phyloP scores from a whole-genome alignment of 345 rosid species.

The Adansonia digitata region DNA sequence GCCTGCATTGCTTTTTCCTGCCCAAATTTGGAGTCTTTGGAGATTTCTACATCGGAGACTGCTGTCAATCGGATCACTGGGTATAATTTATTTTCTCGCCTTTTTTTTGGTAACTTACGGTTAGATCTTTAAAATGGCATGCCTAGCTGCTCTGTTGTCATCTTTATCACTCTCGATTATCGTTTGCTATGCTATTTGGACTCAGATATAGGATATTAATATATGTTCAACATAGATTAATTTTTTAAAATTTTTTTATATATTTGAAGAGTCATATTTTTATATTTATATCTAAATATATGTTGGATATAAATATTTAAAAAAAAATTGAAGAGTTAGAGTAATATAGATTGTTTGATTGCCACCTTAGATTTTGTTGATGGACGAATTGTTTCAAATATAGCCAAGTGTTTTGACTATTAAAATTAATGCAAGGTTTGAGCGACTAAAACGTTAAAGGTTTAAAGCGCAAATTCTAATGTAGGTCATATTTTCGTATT shows the following conservation, averaged over 20 bases:
- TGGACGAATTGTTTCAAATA: not conserved
- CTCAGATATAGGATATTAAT: no score
- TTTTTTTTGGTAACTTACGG: not conserved
- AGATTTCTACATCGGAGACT: slow-evolving; percentile 47
- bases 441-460: not conserved
- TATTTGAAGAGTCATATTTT: no score
- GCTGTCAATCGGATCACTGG: slow-evolving; percentile 85
- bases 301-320: no score
- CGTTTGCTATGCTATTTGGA: no score
- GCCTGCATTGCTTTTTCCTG: slow-evolving; percentile 97
- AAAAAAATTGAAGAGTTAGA: no score
- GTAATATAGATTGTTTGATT: not conserved
- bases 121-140: not conserved
- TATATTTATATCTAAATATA: no score
- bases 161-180: not conserved
- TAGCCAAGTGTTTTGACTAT: not conserved
- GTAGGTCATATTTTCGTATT: no score
- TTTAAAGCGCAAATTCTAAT: no score
- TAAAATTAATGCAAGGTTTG: not conserved
- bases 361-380: not conserved
- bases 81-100: slow-evolving; percentile 31
- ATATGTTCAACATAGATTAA: no score
- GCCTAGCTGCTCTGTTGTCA: not conserved
- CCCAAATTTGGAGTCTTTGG: slow-evolving; percentile 79
- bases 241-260: no score